Base-by-base conservation (phyloP, 305 asterid species). In the Fraxinus ornus region DNA sequence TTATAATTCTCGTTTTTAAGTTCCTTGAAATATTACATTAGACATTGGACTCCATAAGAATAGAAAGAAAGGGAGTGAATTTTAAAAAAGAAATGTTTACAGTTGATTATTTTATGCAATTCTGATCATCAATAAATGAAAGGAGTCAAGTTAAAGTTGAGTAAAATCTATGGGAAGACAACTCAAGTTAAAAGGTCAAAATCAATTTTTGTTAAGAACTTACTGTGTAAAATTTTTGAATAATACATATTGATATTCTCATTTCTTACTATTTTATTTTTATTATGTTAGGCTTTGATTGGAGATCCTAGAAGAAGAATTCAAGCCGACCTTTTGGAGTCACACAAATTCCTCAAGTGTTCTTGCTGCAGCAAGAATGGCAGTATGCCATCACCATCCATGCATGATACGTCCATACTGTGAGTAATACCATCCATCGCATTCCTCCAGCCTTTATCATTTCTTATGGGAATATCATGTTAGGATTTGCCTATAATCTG, bases 251-350 rank as follows among this genome's bases (percentile, higher is more conserved):
- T 76, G 41, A 79, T 73, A 64, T 62, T 76, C 7, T 72, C 36
- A 47, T 72, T 55, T 47, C 44, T 44, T 76, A 44, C 33, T 35
- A 60, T 80, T 85, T 36, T 79, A 19, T 85, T 80, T 82, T 60
- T 73, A 66, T 85, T 62, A 55, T 68, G 35, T 70, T 82, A 94
- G 98, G 99, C 97, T 71, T 89, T 96, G 94, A 85, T 90, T 77
- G 98, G 99, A 79, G 98, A 96, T 84, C 99, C 99, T 44, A 90
- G 99, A 84, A 93, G 93, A 93, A 90, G 95, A 90, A 90, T 94
- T 79, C 98, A 96, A 83, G 78, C 89, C 52, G 99, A 96, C 88
- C 98, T 96, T 70, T 77, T 93, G 82, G 97, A 96, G 83, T 93
- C 92, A 32, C 84, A 79, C 85, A 91, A 88, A 77, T 79, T 90